Conservation (phyloP, 2,329 filamentous ascomycete genomes). For the Amylocarpus encephaloides region DNA sequence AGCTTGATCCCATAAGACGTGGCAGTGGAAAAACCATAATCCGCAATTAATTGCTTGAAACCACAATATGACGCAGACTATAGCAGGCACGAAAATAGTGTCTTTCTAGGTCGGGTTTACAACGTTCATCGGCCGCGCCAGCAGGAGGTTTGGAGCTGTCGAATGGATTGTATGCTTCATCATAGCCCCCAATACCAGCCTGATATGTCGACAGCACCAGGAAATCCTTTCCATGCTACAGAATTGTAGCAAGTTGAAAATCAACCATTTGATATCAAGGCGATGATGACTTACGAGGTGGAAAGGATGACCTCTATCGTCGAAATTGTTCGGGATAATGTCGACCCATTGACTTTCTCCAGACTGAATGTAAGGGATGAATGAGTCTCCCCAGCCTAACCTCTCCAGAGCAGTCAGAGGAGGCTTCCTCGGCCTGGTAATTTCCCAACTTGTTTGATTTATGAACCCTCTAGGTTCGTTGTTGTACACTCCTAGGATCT, state of each 20-base stretch:
- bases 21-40: conserved; percentile 45
- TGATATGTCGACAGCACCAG: conserved; percentile 9
- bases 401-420: not conserved
- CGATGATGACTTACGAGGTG: conserved; percentile 33
- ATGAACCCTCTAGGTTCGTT: conserved; percentile 9
- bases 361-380: not conserved
- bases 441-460: conserved; percentile 5
- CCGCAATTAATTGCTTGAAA: conserved; percentile 44
- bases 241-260: too few relatives aligned
- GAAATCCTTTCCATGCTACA: conserved; percentile 25
- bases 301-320: conserved; percentile 43
- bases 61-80: conserved; percentile 40
- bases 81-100: conserved; percentile 34
- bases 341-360: conserved; percentile 34
- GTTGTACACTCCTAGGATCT: conserved; percentile 9
- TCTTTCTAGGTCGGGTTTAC: conserved; percentile 37
- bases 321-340: conserved; percentile 44
- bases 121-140: not conserved
- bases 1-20: conserved; percentile 35
- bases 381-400: not conserved
- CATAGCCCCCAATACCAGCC: conserved; percentile 1
- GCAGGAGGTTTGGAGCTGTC: not conserved
- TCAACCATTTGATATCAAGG: not conserved
- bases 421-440: not conserved
- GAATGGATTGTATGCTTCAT: conserved; percentile 33